Conservation (phyloP, 495 filamentous ascomycete genomes). For the Penicillium chermesinum region DNA sequence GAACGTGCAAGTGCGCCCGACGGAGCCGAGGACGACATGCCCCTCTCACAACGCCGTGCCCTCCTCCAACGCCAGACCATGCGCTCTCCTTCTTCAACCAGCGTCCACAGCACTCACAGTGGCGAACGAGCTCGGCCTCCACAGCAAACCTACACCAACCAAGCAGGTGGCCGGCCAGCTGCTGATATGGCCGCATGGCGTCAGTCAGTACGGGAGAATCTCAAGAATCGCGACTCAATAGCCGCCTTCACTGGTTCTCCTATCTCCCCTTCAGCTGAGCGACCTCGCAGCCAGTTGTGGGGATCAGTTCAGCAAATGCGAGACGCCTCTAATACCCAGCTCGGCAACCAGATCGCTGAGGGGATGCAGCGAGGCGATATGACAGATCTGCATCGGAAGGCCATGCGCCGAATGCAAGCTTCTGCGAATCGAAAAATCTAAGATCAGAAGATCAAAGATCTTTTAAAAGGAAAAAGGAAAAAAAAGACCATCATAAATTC, state of each 20-base stretch:
- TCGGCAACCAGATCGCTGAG: constrained; percentile 55
- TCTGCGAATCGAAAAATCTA: constrained; percentile 49
- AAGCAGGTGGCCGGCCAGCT: constrained; percentile 46
- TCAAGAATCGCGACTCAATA: constrained; percentile 40
- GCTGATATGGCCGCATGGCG: constrained; percentile 71
- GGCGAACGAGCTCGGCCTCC: too few species aligned
- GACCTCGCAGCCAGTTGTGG: constrained; percentile 18
- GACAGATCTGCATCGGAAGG: constrained; percentile 72
- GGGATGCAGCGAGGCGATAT: constrained; percentile 73
- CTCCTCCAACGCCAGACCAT: constrained; percentile 41
- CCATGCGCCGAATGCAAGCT: constrained; percentile 78
- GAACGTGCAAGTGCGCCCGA: neutral
- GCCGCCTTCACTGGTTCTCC: constrained; percentile 10
- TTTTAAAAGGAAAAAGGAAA: too few species aligned
- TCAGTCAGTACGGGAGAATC: constrained; percentile 61
- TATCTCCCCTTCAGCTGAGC: constrained; percentile 9
- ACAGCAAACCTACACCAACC: neutral
- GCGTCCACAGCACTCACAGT: constrained; percentile 11
- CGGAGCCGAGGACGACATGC: constrained; percentile 55
- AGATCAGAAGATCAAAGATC: too few species aligned
- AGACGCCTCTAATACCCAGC: constrained; percentile 31
- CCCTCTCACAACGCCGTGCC: constrained; percentile 62
- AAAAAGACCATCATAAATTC: too few species aligned
- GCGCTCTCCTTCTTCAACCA: constrained; percentile 14
- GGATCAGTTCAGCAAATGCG: constrained; percentile 28